Evolutionary conservation across 2,329 filamentous ascomycete genomes (phyloP).

Genomic region (Colletotrichum euphorbiae): DNA sequence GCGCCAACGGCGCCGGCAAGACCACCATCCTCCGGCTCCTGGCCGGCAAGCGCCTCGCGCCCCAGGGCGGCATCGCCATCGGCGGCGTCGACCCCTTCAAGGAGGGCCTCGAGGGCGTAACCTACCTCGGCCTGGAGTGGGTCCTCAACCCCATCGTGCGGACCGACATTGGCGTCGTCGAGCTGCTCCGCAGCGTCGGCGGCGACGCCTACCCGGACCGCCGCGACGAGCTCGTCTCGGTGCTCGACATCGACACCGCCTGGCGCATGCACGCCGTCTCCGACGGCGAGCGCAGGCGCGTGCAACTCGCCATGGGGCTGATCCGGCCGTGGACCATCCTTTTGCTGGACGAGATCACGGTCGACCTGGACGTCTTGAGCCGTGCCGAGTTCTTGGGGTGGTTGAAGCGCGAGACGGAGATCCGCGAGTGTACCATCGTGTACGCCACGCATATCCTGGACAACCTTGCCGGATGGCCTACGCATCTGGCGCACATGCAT

Average conservation of each 20-base stretch:
- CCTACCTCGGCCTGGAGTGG: conserved; percentile 98
- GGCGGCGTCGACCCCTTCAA: conserved; percentile 92
- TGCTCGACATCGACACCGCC: conserved; percentile 89
- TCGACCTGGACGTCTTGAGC: conserved; percentile 90
- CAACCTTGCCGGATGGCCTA: conserved; percentile 94
- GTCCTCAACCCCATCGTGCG: conserved; percentile 96
- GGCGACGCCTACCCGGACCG: conserved; percentile 85
- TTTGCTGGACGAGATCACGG: conserved; percentile 95
- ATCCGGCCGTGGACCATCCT: conserved; percentile 91
- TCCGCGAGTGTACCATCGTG: conserved; percentile 86
- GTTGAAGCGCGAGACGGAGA: conserved; percentile 87
- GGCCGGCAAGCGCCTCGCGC: conserved; percentile 93
- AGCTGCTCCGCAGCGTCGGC: conserved; percentile 86
- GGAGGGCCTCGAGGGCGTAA: conserved; percentile 89
- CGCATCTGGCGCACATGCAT: conserved; percentile 95
- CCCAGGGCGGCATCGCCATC: conserved; percentile 78
- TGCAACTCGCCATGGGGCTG: conserved; percentile 96
- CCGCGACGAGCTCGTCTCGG: conserved; percentile 85
- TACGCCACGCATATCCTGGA: conserved; percentile 98
- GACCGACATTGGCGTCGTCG: conserved; percentile 90
- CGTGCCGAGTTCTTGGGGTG: conserved; percentile 88
- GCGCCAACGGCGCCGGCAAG: conserved; percentile 97
- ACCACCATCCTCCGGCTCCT: conserved; percentile 95
- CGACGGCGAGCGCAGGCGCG: conserved; percentile 89
- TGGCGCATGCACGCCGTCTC: conserved; percentile 98